phyloP scores from a whole-genome alignment of 1,284 basidiomycete genomes.

The Kwoniella shivajii region DNA sequence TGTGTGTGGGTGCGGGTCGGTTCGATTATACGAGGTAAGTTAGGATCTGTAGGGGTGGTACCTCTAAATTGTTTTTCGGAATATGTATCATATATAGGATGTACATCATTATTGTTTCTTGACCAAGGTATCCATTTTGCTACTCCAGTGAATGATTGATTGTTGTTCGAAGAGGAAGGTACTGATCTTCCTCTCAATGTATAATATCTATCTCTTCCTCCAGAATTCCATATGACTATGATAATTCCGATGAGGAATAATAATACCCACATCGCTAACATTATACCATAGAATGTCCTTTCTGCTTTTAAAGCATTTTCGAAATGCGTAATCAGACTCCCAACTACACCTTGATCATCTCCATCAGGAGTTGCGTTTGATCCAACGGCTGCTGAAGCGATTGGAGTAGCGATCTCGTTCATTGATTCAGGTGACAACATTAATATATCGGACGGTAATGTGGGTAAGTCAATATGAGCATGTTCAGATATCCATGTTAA shows the following conservation, averaged over 20 bases:
- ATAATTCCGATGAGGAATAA: slow-evolving; percentile 42
- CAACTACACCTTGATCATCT: slow-evolving; percentile 67
- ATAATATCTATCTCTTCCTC: slow-evolving; percentile 29
- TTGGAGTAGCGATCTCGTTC: slow-evolving; percentile 74
- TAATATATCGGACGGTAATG: slow-evolving; percentile 71
- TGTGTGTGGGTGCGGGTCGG: slow-evolving; percentile 1
- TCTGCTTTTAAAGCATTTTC: slow-evolving; percentile 73
- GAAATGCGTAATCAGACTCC: slow-evolving; percentile 72
- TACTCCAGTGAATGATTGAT: background rate
- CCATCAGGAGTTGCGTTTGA: slow-evolving; percentile 13
- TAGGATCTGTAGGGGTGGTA: slow-evolving; percentile 15
- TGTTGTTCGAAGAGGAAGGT: background rate
- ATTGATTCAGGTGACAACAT: slow-evolving; percentile 70
- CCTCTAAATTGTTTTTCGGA: slow-evolving; percentile 33
- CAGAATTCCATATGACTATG: slow-evolving; percentile 47
- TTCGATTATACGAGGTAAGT: slow-evolving; percentile 18
- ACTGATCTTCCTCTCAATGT: slow-evolving; percentile 12
- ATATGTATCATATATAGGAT: slow-evolving; percentile 41
- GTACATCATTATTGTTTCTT: slow-evolving; percentile 27
- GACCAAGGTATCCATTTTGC: slow-evolving; percentile 23
- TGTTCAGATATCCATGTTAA: slow-evolving; percentile 91
- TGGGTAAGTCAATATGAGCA: slow-evolving; percentile 74
- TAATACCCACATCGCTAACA: slow-evolving; percentile 72
- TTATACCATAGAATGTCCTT: slow-evolving; percentile 75
- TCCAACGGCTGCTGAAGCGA: slow-evolving; percentile 77